Evolutionary conservation across 2,329 filamentous ascomycete species (phyloP).

Genomic region (Nannizziopsis arthrosporioides): DNA sequence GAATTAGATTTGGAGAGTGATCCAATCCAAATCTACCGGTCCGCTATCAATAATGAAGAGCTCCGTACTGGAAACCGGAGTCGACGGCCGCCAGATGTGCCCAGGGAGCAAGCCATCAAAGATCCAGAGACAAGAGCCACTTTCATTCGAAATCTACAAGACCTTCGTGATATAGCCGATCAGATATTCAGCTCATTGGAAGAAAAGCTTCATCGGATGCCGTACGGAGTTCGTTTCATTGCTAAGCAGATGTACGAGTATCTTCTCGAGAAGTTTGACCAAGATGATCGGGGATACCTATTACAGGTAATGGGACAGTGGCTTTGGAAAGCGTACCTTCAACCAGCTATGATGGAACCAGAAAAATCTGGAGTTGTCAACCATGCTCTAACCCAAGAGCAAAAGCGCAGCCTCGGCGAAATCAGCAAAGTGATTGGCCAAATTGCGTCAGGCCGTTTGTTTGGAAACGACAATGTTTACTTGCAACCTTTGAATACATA

Average conservation of each 20-base stretch:
- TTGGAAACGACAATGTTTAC: constrained; percentile 90
- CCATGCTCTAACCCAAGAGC: constrained; percentile 72
- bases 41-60: constrained; percentile 94
- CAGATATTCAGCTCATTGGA: constrained; percentile 76
- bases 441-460: constrained; percentile 74
- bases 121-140: constrained; percentile 83
- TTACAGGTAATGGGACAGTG: constrained; percentile 79
- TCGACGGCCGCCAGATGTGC: constrained; percentile 67
- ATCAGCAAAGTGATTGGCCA: constrained; percentile 87
- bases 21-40: constrained; percentile 91
- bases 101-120: constrained; percentile 85
- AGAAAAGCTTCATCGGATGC: constrained; percentile 74
- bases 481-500: constrained; percentile 90
- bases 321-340: constrained; percentile 89
- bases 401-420: constrained; percentile 83
- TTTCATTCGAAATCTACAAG: constrained; percentile 89
- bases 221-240: constrained; percentile 82
- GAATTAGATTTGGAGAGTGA: constrained; percentile 90
- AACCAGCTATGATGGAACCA: constrained; percentile 76
- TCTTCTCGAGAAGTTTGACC: constrained; percentile 63
- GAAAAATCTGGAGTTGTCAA: constrained; percentile 91
- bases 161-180: constrained; percentile 86
- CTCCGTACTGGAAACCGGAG: constrained; percentile 79
- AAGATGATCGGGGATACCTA: constrained; percentile 64
- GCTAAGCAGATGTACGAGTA: constrained; percentile 75